Base-by-base conservation (phyloP, 2,329 filamentous ascomycete species). In the Cladosporium halotolerans region DNA sequence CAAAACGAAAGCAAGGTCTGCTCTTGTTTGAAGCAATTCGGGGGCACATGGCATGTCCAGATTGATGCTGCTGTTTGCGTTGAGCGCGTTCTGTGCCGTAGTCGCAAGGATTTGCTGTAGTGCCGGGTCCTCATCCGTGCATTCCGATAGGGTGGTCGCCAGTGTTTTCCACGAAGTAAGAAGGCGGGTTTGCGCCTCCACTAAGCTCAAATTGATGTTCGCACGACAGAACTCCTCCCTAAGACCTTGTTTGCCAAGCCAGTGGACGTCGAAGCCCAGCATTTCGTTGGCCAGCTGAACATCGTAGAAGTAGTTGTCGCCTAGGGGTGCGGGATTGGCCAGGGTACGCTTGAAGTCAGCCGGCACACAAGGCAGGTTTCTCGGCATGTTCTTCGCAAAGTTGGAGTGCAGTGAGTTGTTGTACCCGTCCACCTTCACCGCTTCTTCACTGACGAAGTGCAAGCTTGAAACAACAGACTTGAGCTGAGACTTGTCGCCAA, bases 161-260 rank as follows among this genome's bases (percentile, higher is more conserved):
- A 99, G 78, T 55, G 89, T 84, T 68, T 95, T 91, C 89, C 92
- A 97, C 52, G 89, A 87, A 62, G 89, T 84, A 58, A 96, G 86
- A 14, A 99, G 80, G 41, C 83, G 81, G 59, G 93, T 85, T 73
- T 99, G 90, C 19, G 92, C 88, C 68, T 97, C 90, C 33, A 99
- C 89, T 33, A 96, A 76, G 19, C 91, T 95, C 49, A 99, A 70
- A 69, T 99, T 97, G 57, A 86, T 75, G 68, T 99, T 99, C 40
- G 92, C 93, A 56, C 84, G 83, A 63, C 85, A 81, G 71, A 99
- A 85, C 67, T 99, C 93, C 45, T 81, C 80, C 57, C 81, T 79
- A 71, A 95, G 95, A 0, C 91, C 91, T 28, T 49, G 52, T 60
- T 55, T 69, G 41, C 86, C 86, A 50, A 74, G 74, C 93, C 93